Base-by-base conservation (phyloP, 768 basidiomycete species). In the Pulveroboletus ravenelii region DNA sequence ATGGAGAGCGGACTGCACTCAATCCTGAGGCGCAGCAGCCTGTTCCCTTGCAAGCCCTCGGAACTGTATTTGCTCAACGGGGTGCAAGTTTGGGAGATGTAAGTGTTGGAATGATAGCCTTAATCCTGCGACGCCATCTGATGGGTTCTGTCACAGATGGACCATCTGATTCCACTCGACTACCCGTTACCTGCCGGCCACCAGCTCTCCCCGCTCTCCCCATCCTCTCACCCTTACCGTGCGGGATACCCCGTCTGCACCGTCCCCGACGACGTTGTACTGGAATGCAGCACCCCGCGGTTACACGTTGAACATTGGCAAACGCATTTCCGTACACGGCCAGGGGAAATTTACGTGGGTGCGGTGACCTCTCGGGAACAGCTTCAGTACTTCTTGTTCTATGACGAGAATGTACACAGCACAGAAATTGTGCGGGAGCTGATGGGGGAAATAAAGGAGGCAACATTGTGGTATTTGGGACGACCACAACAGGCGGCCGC, bases 371-470 rank as follows among this genome's bases (percentile, higher is more conserved):
- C 60, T 5, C 59, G 58, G 7, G 54, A 67, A 18, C 60, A 70
- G 39, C 57, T 80, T 27, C 54, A 58, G 10, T 46, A 77, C 23
- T 48, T 60, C 18, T n/a, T 66, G 17, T 73, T 52, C 58, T 74
- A 64, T 59, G 79, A 80, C 55, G 65, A 59, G 29, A 75, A 78
- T 54, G 72, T 74, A 3, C 77, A 73, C 44, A 62, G 71, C 1
- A 56, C 63, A 10, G 64, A 56, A 6, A 48, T 70, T 3, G 65
- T 76, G 23, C 53, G 58, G 13, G 77, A 77, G 60, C 77, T 75
- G 73, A 48, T 79, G 39, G 56, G 62, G 3, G 77, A 80, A 52
- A 64, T 77, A 3, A 65, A 62, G 35, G 52, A 57, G 12, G 72
- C 69, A 1, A 54, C 62, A 3, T 34, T 59, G 17, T 62, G 57